Percentiles rank a stretch among this genome's conserved stretches.
These are phyloP conservation scores for Delphinella strobiligena DNA, from an alignment of 2,329 filamentous ascomycete species.

Conservation along the genomic window DNA sequence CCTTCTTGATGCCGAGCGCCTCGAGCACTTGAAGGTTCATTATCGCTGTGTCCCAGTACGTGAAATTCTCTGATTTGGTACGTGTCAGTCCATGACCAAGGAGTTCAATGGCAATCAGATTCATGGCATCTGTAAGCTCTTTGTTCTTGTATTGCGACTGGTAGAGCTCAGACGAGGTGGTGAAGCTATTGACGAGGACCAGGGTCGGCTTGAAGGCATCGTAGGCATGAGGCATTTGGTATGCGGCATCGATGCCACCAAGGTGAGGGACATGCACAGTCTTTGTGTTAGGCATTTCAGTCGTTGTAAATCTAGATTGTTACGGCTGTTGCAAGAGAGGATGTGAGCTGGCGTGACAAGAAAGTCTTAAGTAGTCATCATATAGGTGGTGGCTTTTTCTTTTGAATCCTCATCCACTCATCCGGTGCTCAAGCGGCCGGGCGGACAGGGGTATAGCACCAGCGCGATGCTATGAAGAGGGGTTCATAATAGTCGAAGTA, in stretches of 20 bases:
- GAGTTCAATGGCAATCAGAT: constrained; percentile 41
- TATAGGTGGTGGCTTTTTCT: too few species aligned
- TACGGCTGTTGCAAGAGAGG: too few species aligned
- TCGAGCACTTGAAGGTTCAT: constrained; percentile 32
- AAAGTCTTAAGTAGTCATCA: too few species aligned
- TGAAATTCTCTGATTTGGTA: constrained; percentile 33
- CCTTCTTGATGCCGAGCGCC: constrained; percentile 27
- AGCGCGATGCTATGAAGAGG: too few species aligned
- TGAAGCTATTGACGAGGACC: constrained; percentile 40
- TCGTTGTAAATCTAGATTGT: too few species aligned
- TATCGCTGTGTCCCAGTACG: constrained; percentile 43
- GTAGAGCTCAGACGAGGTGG: constrained; percentile 34
- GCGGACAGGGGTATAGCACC: too few species aligned
- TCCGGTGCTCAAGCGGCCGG: too few species aligned
- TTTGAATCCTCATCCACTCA: too few species aligned
- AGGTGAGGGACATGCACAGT: constrained; percentile 36
- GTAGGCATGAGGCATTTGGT: constrained; percentile 28
- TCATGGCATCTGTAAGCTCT: constrained; percentile 25
- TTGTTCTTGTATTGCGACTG: constrained; percentile 17
- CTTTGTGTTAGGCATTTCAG: constrained; percentile 15
- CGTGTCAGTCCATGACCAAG: constrained; percentile 41
- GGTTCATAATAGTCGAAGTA: too few species aligned
- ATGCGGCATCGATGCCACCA: constrained; percentile 37
- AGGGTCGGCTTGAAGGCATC: constrained; percentile 35
- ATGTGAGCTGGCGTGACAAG: too few species aligned